Base-by-base conservation (phyloP, 768 basidiomycete genomes). In the Leucogyrophana mollusca region DNA sequence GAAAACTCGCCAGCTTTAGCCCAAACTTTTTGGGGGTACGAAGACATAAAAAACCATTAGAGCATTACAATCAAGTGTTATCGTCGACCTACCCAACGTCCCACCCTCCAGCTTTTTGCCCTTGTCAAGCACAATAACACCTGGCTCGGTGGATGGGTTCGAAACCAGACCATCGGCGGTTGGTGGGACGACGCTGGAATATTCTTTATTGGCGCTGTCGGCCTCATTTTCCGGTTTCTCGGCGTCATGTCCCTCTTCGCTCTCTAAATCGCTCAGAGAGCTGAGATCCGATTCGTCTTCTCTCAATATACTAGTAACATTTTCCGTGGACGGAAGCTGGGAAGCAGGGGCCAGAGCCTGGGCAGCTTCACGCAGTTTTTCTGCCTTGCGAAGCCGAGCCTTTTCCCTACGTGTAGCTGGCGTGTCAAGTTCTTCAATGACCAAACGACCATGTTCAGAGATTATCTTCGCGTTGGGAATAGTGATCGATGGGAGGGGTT, bases 351-450 rank as follows among this genome's bases (percentile, higher is more conserved):
- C 34, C 25, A 43, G 50, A 20, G 43, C 50, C 4, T 52, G n/a
- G 23, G 54, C 52, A 3, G 47, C 56, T 2, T 58, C 61, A 27
- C 55, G 62, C 39, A 51, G 69, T 1, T 64, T 63, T 46, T 68
- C 63, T n/a, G 57, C 73, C 57, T 76, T 81, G 41, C 65, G 69
- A 7, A 73, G 71, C 47, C 67, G 61, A 16, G 70, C 71, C 63
- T 83, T 86, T 62, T 79, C 73, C 40, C 77, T 73, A 4, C 87
- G 78, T 33, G 78, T 83, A 3, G 76, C 76, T 27, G 87, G 87
- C 4, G 87, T 83, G 56, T 88, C 87, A 18, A 89, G 70, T 49
- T 80, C 79, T 57, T 90, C 86, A 46, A 89, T 77, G 45, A 87
- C 76, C 38, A 83, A 72, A 46, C 66, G 72, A n/a, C 77, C 76